These are phyloP conservation scores for Fusarium pilosicola DNA, from an alignment of 2,329 filamentous ascomycete species.

Conservation along the genomic window DNA sequence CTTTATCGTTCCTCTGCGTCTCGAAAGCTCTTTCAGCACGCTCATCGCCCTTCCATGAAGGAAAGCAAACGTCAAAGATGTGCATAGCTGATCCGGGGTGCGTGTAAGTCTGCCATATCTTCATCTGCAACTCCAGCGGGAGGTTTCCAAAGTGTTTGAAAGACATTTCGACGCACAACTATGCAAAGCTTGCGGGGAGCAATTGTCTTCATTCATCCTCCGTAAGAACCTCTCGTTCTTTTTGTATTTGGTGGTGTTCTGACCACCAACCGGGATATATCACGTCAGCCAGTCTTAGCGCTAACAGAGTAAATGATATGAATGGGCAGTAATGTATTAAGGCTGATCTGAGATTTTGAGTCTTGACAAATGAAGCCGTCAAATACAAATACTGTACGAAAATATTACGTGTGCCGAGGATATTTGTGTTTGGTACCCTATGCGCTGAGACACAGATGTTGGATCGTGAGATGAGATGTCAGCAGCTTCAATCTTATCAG, in stretches of 20 bases:
- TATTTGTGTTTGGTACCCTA: background rate
- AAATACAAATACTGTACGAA: background rate
- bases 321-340: background rate
- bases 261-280: background rate
- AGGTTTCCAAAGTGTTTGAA: constrained; percentile 36
- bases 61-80: constrained; percentile 45
- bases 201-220: too few relatives aligned
- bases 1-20: background rate
- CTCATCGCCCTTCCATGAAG: constrained; percentile 31
- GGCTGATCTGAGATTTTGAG: background rate
- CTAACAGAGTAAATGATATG: background rate
- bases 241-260: background rate
- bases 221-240: background rate
- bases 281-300: constrained; percentile 28
- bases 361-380: background rate
- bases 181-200: too few relatives aligned
- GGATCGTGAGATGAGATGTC: background rate
- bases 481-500: background rate
- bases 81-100: constrained; percentile 40
- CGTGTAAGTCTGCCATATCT: constrained; percentile 37
- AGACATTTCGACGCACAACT: constrained; percentile 18
- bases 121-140: constrained; percentile 39
- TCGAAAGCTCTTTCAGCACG: constrained; percentile 29
- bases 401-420: background rate
- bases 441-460: background rate